Evolutionary conservation across 192 early-diverging fungal genomes (phyloP).

Genomic region (Dissophora globulifera): DNA sequence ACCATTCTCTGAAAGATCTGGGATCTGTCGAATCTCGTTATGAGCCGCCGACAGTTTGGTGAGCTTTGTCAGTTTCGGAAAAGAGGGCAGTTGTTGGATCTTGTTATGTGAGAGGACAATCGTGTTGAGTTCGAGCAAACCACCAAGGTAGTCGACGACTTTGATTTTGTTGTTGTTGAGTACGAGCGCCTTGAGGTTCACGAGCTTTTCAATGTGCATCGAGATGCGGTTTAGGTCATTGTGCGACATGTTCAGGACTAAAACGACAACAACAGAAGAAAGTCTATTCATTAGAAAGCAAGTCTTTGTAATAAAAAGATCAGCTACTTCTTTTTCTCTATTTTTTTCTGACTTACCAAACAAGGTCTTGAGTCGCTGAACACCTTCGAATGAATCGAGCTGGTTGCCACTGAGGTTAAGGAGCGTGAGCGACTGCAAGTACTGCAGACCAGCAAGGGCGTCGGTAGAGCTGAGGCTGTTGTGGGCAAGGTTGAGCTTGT

Average conservation of each 20-base stretch:
- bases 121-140: slow-evolving; percentile 71
- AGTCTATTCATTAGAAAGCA: no score
- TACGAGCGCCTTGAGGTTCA: slow-evolving; percentile 80
- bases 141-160: slow-evolving; percentile 70
- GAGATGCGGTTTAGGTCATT: slow-evolving; percentile 74
- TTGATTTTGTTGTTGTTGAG: slow-evolving; percentile 81
- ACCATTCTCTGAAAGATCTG: slow-evolving; percentile 68
- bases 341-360: slow-evolving; percentile 58
- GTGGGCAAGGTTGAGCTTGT: slow-evolving; percentile 69
- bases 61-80: slow-evolving; percentile 68
- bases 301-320: no score
- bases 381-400: slow-evolving; percentile 63
- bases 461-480: slow-evolving; percentile 67
- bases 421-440: slow-evolving; percentile 66
- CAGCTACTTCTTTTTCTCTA: no score
- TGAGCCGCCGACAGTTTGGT: slow-evolving; percentile 83
- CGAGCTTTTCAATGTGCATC: slow-evolving; percentile 61
- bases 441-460: slow-evolving; percentile 61
- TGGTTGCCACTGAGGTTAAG: slow-evolving; percentile 75
- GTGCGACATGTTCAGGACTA: slow-evolving; percentile 76
- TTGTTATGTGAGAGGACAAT: slow-evolving; percentile 87
- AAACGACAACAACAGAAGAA: no score
- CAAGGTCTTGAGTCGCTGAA: slow-evolving; percentile 67
- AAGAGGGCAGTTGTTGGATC: slow-evolving; percentile 63
- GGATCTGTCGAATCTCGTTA: slow-evolving; percentile 73